A percentile compares a stretch with the other conserved stretches of the same genome.
These are phyloP conservation scores for Pichia kluyveri DNA, from an alignment of 805 yeast genomes.

Conservation along the genomic window DNA sequence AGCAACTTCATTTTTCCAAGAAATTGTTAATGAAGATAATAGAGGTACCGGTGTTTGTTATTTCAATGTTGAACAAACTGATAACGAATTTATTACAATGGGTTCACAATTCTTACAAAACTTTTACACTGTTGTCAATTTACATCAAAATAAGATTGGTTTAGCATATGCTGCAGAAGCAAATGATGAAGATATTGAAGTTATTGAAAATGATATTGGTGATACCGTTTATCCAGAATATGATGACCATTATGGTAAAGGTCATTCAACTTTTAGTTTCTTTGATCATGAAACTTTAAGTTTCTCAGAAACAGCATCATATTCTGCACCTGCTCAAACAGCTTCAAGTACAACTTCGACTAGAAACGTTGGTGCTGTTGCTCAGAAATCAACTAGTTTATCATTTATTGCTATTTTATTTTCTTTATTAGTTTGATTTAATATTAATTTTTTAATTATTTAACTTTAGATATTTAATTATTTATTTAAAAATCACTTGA, in stretches of 20 bases:
- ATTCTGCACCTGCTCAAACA: neutral
- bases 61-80: conserved; percentile 24
- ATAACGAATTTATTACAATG: conserved; percentile 25
- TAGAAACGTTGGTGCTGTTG: neutral
- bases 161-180: conserved; percentile 35
- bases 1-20: conserved; percentile 12
- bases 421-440: neutral
- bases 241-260: neutral
- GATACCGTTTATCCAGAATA: neutral
- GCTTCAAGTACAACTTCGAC: neutral
- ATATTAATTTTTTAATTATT: too few species aligned
- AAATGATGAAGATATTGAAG: conserved; percentile 31
- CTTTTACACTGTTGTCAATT: conserved; percentile 41
- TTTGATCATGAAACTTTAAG: neutral
- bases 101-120: conserved; percentile 40
- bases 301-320: neutral
- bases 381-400: neutral
- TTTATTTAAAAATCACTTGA: conserved; percentile 1
- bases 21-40: conserved; percentile 6
- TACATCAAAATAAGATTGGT: conserved; percentile 33
- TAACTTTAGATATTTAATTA: neutral
- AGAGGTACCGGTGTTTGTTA: conserved; percentile 24
- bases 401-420: neutral
- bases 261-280: neutral
- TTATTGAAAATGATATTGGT: conserved; percentile 18